Percentiles rank a stretch among this genome's conserved stretches.
phyloP scores from a whole-genome alignment of 129 eudicot genomes.

The Artemisia annua region DNA sequence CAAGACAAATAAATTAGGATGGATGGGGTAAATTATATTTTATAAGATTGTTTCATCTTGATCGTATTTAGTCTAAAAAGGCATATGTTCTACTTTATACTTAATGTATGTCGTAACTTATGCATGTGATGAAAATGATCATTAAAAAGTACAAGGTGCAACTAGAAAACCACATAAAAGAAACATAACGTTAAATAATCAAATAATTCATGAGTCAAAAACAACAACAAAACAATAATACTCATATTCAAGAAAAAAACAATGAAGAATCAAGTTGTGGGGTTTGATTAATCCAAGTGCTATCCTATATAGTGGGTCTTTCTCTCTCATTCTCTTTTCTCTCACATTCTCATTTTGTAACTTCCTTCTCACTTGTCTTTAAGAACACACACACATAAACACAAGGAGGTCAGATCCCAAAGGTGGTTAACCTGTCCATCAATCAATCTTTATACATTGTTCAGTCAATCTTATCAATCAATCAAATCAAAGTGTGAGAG shows the following conservation, averaged over 20 bases:
- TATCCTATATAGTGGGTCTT: slow-evolving; percentile 31
- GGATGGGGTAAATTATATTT: no score
- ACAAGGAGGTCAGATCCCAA: slow-evolving; percentile 62
- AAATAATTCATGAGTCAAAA: slow-evolving; percentile 26
- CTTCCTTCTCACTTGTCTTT: slow-evolving; percentile 43
- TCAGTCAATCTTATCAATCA: slow-evolving; percentile 72
- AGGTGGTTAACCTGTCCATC: slow-evolving; percentile 73
- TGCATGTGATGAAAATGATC: neutral
- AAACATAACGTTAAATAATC: slow-evolving; percentile 5
- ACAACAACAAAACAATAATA: slow-evolving; percentile 18
- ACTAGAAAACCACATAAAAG: neutral
- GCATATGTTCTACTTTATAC: no score
- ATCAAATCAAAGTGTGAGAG: slow-evolving; percentile 48
- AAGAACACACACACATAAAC: slow-evolving; percentile 45
- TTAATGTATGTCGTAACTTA: neutral
- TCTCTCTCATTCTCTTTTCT: slow-evolving; percentile 37
- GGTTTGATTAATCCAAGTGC: slow-evolving; percentile 34
- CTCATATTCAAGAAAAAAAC: slow-evolving; percentile 10
- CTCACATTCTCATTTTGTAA: slow-evolving; percentile 34
- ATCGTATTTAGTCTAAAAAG: no score
- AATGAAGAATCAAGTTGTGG: slow-evolving; percentile 26
- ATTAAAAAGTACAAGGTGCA: slow-evolving; percentile 4
- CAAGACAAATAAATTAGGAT: no score
- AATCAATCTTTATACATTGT: slow-evolving; percentile 49
- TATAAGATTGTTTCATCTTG: no score